Conservation (phyloP, 2,329 filamentous ascomycete species). For the Xylariaceae sp. region DNA sequence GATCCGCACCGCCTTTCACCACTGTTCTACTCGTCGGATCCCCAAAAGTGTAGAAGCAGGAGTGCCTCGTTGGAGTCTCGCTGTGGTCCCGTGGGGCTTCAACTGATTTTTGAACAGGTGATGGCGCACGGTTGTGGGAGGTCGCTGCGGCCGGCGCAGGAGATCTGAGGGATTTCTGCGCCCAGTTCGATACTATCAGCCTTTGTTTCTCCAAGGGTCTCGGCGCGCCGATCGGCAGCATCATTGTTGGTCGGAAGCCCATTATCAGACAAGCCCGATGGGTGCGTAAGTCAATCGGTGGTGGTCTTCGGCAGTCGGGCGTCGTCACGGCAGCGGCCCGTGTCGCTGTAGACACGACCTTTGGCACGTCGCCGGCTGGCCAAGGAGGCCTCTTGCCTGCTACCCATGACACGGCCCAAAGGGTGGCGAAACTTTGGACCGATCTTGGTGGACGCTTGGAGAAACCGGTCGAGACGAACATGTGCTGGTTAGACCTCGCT, state of each 20-base stretch:
- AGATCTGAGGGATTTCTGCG: constrained; percentile 38
- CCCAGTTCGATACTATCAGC: constrained; percentile 44
- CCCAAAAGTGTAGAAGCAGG: too few relatives aligned
- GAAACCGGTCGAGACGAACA: constrained; percentile 65
- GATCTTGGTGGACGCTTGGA: constrained; percentile 56
- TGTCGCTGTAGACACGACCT: constrained; percentile 76
- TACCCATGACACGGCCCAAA: constrained; percentile 56
- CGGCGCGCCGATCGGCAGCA: constrained; percentile 49
- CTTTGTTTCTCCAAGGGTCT: constrained; percentile 52
- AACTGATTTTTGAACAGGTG: constrained; percentile 15
- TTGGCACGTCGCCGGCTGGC: constrained; percentile 49
- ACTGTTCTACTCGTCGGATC: too few relatives aligned
- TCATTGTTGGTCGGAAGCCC: constrained; percentile 41
- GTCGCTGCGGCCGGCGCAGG: constrained; percentile 41
- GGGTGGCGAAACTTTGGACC: constrained; percentile 60
- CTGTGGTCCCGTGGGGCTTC: too few relatives aligned
- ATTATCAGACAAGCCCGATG: constrained; percentile 67
- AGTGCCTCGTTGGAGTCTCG: too few relatives aligned
- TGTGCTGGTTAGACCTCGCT: constrained; percentile 63
- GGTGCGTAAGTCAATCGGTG: constrained; percentile 77
- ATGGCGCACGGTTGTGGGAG: constrained; percentile 52
- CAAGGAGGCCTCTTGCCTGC: constrained; percentile 40
- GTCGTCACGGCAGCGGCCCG: constrained; percentile 71
- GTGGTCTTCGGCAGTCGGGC: constrained; percentile 72
- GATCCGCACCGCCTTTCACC: too few relatives aligned